Percentiles rank a stretch among this genome's conserved stretches.
Conservation (phyloP, 2,329 filamentous ascomycete species). For the Penicillium frequentans region DNA sequence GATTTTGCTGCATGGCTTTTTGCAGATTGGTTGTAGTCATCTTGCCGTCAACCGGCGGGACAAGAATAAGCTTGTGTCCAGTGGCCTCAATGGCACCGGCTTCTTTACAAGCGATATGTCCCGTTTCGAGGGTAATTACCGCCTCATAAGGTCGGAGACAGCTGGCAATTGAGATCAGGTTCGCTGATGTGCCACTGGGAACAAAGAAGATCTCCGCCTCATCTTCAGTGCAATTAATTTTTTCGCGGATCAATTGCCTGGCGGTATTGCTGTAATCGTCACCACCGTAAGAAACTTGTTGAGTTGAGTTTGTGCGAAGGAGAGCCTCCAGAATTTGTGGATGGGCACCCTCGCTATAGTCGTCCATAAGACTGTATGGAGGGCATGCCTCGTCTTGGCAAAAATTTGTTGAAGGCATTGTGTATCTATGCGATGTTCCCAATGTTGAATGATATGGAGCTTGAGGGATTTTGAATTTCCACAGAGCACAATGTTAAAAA, state of each 20-base stretch:
- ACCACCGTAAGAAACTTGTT: conserved; percentile 51
- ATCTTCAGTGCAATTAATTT: conserved; percentile 32
- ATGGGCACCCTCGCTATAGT: conserved; percentile 55
- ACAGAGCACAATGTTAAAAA: background rate
- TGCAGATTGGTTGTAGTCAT: conserved; percentile 47
- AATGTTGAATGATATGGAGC: conserved; percentile 1
- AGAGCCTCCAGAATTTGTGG: conserved; percentile 51
- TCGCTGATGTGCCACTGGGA: conserved; percentile 54
- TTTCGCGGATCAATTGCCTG: conserved; percentile 41
- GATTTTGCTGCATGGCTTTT: conserved; percentile 49
- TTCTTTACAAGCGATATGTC: conserved; percentile 53
- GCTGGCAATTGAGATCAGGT: conserved; percentile 54
- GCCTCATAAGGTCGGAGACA: conserved; percentile 54
- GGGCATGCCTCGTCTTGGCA: conserved; percentile 26
- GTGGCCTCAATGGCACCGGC: conserved; percentile 54
- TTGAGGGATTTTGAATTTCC: background rate
- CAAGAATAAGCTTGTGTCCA: conserved; percentile 55
- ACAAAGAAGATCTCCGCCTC: conserved; percentile 53
- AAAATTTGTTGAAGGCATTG: conserved; percentile 25
- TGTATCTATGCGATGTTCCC: background rate
- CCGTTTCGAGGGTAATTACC: conserved; percentile 52
- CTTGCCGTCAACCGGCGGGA: conserved; percentile 49
- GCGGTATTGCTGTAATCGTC: conserved; percentile 49
- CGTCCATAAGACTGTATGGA: conserved; percentile 52
- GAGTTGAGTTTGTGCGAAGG: conserved; percentile 45